These are phyloP conservation scores for Penicillium diatomitis DNA, from an alignment of 495 filamentous ascomycete species.

Conservation along the genomic window DNA sequence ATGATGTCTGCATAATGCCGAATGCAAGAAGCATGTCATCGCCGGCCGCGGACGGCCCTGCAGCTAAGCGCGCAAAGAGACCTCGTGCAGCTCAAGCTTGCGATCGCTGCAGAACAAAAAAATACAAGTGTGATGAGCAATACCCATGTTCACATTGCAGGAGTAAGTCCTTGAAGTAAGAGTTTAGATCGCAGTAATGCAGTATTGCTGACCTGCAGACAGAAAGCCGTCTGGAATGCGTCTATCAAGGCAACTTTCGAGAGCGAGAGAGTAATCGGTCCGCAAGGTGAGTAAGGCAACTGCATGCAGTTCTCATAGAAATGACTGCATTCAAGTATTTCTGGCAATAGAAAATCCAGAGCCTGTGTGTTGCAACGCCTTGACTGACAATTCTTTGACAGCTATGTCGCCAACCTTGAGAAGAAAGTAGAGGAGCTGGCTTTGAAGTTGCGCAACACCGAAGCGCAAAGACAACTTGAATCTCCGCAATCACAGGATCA, in stretches of 20 bases:
- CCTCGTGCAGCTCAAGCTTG: slow-evolving; percentile 34
- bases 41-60: slow-evolving; percentile 11
- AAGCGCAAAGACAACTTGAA: slow-evolving; percentile 3
- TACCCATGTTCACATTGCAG: slow-evolving; percentile 35
- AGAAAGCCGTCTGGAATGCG: slow-evolving; percentile 26
- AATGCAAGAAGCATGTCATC: slow-evolving; percentile 1
- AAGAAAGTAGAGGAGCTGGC: slow-evolving; percentile 30
- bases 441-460: slow-evolving; percentile 18
- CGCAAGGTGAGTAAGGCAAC: slow-evolving; percentile 13
- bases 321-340: background rate
- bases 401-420: slow-evolving; percentile 30
- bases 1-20: slow-evolving; percentile 15
- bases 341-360: background rate
- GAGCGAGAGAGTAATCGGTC: slow-evolving; percentile 28
- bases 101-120: slow-evolving; percentile 34
- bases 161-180: slow-evolving; percentile 12
- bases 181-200: background rate
- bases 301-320: no score
- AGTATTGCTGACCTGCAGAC: background rate
- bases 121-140: slow-evolving; percentile 37
- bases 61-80: slow-evolving; percentile 25
- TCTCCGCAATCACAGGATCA: slow-evolving; percentile 1
- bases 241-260: slow-evolving; percentile 31
- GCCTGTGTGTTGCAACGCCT: background rate
- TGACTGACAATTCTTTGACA: slow-evolving; percentile 6